Conservation (phyloP, 805 yeast species). For the Barnettozyma botsteinii region DNA sequence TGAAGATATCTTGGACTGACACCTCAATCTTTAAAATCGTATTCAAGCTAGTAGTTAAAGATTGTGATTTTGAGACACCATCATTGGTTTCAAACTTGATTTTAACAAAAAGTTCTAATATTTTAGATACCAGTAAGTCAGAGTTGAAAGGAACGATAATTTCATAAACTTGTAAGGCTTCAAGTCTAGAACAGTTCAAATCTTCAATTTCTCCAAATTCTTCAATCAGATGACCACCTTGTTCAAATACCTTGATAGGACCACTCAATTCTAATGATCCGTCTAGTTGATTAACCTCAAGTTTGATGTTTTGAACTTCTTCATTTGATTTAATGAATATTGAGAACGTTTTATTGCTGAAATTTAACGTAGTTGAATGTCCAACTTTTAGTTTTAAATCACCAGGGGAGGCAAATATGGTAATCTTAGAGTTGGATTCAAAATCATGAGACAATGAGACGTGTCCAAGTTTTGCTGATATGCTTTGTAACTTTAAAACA, state of each 20-base stretch:
- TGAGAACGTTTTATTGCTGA: slow-evolving; percentile 17
- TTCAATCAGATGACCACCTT: slow-evolving; percentile 3
- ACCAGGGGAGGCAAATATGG: slow-evolving; percentile 9
- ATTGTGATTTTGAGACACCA: slow-evolving; percentile 15
- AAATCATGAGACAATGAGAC: slow-evolving; percentile 23
- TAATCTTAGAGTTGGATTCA: background rate
- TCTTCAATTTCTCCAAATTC: background rate
- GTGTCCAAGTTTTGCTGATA: slow-evolving; percentile 25
- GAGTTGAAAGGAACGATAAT: slow-evolving; percentile 31
- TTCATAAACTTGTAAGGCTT: slow-evolving; percentile 15
- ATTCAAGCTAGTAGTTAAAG: slow-evolving; percentile 33
- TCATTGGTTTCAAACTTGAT: slow-evolving; percentile 7
- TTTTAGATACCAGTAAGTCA: slow-evolving; percentile 10
- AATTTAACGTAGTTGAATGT: slow-evolving; percentile 15
- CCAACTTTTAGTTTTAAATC: slow-evolving; percentile 18
- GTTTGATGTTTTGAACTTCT: slow-evolving; percentile 4
- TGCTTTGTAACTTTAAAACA: slow-evolving; percentile 24
- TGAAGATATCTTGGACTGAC: slow-evolving; percentile 75
- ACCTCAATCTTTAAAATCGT: slow-evolving; percentile 59
- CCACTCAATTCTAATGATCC: slow-evolving; percentile 3
- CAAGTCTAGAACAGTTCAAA: slow-evolving; percentile 4
- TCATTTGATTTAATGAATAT: slow-evolving; percentile 11
- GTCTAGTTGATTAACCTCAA: slow-evolving; percentile 8
- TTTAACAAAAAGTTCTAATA: slow-evolving; percentile 12
- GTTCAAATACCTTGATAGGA: background rate